phyloP scores from a whole-genome alignment of 2,329 filamentous ascomycete genomes.

The Lecanicillium sp. region DNA sequence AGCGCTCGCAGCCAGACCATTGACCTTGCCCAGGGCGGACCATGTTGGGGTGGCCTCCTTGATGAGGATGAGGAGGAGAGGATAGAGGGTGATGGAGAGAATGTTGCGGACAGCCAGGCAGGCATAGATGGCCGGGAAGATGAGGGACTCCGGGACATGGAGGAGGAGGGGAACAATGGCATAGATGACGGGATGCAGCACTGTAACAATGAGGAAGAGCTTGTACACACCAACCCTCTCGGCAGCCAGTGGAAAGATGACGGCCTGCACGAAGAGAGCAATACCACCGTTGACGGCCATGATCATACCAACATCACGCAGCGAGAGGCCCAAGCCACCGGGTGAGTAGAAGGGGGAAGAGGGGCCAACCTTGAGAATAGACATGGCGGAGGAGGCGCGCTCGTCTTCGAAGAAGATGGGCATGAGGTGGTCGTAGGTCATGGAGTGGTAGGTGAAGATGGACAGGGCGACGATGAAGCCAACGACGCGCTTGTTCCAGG shows the following conservation, averaged over 20 bases:
- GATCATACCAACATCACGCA: constrained; percentile 54
- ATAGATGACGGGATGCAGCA: constrained; percentile 56
- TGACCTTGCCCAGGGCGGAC: constrained; percentile 54
- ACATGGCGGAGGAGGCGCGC: constrained; percentile 32
- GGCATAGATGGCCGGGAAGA: constrained; percentile 51
- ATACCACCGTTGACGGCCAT: constrained; percentile 53
- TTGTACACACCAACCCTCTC: constrained; percentile 50
- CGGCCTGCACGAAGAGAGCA: constrained; percentile 50
- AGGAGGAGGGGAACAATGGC: constrained; percentile 51
- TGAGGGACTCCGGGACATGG: constrained; percentile 40
- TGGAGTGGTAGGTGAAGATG: constrained; percentile 90
- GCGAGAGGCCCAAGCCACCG: constrained; percentile 54
- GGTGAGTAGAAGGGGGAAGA: constrained; percentile 46
- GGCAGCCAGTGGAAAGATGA: constrained; percentile 55
- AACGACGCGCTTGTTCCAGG: constrained; percentile 56
- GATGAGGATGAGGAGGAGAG: constrained; percentile 58
- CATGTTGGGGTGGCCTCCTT: constrained; percentile 56
- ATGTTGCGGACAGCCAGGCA: constrained; percentile 52
- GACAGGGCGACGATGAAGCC: constrained; percentile 75
- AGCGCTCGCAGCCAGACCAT: constrained; percentile 58
- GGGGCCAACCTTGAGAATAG: constrained; percentile 20
- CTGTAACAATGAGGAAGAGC: constrained; percentile 49
- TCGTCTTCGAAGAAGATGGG: constrained; percentile 90
- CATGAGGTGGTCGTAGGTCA: constrained; percentile 88
- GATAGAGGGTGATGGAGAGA: constrained; percentile 57